Evolutionary conservation across 2,329 filamentous ascomycete species (phyloP), one percentile per base, ranked within the genome.

Genomic region (Zasmidium cellare): DNA sequence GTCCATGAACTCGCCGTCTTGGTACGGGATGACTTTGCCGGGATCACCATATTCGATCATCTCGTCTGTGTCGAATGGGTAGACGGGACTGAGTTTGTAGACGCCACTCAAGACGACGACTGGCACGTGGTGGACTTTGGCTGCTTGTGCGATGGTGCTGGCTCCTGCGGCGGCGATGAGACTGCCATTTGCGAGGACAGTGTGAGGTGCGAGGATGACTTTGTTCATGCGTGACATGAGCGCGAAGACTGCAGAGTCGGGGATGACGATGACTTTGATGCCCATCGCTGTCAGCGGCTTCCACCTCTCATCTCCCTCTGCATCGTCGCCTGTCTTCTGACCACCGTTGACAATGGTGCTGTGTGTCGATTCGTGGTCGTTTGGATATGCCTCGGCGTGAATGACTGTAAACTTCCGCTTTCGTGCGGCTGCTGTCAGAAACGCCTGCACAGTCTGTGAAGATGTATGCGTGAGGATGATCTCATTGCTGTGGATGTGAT

Each of bases 161-260:
- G 90, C 89, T n/a, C 94, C 94, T 3, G 89, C 87, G 44, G 92
- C 88, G 18, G 91, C 89, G 24, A 97, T 83, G 23, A 96, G 84
- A 6, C 90, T 90, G 52, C 94, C 94, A 68, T 96, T 94, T 51
- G 91, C 90, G 47, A 96, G 86, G 24, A 99, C 90, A 2, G 90
- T 88, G 69, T 92, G 89, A 5, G 93, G 93, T 12, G 90, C 88
- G 6, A 99, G 81, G 50, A 99, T 90, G 60, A 99, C 93, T 78
- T 97, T 97, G 80, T 93, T 96, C 67, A 97, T 91, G 59, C 89
- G 87, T 9, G 92, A 90, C 90, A 99, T 97, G 69, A 97, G 90
- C 1, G 92, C 92, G 77, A 92, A 96, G 54, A 96, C 84, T 9
- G 91, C 90, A 7, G 87, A 88, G 74, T 96, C 92, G 46, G 91